Evolutionary conservation across 2,329 filamentous ascomycete genomes (phyloP), one percentile per base, ranked within the genome.

Genomic region (Colletotrichum sp.): DNA sequence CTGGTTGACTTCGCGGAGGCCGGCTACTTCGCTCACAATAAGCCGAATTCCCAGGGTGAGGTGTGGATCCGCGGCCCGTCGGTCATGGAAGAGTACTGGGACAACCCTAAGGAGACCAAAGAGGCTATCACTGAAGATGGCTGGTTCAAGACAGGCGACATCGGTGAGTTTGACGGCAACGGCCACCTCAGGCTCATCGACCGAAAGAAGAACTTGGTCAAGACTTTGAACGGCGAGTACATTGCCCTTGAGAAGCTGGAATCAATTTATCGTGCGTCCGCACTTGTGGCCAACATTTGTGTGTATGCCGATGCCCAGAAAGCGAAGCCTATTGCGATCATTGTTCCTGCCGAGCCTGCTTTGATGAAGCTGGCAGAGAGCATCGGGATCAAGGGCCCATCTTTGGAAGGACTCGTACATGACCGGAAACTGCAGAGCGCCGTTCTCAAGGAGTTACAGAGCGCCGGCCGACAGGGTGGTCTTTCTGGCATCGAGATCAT

Each of bases 81-180:
- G 75, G 93, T 98, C 66, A 91, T 93, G 74, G 86, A 89, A 9
- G 92, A 92, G 60, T 98, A 98, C 86, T 94, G 93, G 80, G 88
- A 96, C 76, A 94, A 97, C 80, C 91, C 93, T 62, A 89, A 94
- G 83, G 94, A 97, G 87, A 97, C 94, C 34, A 87, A 88, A 58
- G 92, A 92, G 79, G 87, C 93, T 3, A 90, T 95, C 77, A 92
- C 92, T 1, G 86, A 89, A 3, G 95, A 95, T 78, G 94, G 94
- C 61, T 97, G 95, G 95, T 97, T 97, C 89, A 96, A 93, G 91
- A 96, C 94, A 10, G 95, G 95, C 76, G 95, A 96, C 80, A 95
- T 96, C 80, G 94, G 94, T 80, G 93, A 96, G 84, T 96, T 93
- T 82, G 92, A 95, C 83, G 81, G 87, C 77, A 89, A 92, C 78